Evolutionary conservation across 148 eudicot species (phyloP).

Genomic region (Chenopodium berlandieri): DNA sequence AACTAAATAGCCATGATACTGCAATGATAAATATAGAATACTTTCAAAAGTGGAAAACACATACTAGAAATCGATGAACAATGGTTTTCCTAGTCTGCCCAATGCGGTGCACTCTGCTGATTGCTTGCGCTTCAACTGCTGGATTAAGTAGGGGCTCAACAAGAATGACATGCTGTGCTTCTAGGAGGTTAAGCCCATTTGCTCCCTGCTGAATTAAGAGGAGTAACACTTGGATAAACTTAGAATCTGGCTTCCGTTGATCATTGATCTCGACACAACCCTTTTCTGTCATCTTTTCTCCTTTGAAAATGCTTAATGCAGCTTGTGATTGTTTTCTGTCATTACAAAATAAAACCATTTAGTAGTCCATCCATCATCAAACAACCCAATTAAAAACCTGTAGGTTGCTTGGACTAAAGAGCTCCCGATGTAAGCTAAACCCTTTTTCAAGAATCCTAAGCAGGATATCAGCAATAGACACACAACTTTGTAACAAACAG

Average conservation of each 20-base stretch:
- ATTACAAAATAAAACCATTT: neutral
- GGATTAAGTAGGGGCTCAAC: conserved; percentile 95
- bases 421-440: neutral
- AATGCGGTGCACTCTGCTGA: conserved; percentile 87
- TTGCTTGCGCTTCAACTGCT: conserved; percentile 96
- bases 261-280: conserved; percentile 22
- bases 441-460: neutral
- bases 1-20: too few relatives aligned
- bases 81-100: conserved; percentile 78
- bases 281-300: conserved; percentile 35
- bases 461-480: neutral
- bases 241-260: conserved; percentile 23
- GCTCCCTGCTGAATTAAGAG: conserved; percentile 88
- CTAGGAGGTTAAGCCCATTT: conserved; percentile 92
- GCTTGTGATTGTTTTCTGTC: conserved; percentile 67
- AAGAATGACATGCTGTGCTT: conserved; percentile 95
- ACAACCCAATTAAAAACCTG: neutral
- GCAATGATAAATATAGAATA: neutral
- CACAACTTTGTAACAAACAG: neutral
- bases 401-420: neutral
- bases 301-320: conserved; percentile 77
- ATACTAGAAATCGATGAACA: conserved; percentile 85
- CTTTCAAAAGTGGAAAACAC: conserved; percentile 9
- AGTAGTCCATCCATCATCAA: neutral
- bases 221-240: conserved; percentile 65